phyloP scores from a whole-genome alignment of 495 filamentous ascomycete genomes.

The Lepidopterella palustris region DNA sequence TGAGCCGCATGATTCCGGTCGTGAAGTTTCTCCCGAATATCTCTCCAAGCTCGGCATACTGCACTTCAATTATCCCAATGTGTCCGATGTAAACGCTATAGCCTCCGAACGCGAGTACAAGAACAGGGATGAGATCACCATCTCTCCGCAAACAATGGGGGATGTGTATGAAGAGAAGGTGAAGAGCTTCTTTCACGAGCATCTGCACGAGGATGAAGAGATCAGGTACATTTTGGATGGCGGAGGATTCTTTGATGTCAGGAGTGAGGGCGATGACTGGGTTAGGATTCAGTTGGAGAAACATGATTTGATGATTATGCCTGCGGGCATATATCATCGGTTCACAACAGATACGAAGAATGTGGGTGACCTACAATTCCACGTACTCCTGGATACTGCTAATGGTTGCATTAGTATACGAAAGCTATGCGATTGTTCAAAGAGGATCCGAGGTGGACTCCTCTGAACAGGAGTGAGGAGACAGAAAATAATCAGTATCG shows the following conservation, averaged over 20 bases:
- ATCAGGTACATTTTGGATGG: slow-evolving; percentile 95
- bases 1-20: slow-evolving; percentile 77
- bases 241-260: slow-evolving; percentile 87
- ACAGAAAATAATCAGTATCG: slow-evolving; percentile 73
- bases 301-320: slow-evolving; percentile 53
- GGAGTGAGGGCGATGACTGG: slow-evolving; percentile 71
- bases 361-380: neutral
- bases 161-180: slow-evolving; percentile 84
- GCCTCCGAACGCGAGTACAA: slow-evolving; percentile 75
- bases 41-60: slow-evolving; percentile 71
- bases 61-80: slow-evolving; percentile 60
- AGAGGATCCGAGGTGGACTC: slow-evolving; percentile 98
- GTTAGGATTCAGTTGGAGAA: slow-evolving; percentile 73
- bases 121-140: slow-evolving; percentile 87
- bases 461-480: slow-evolving; percentile 73
- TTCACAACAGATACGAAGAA: neutral
- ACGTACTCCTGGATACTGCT: neutral
- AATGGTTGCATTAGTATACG: slow-evolving; percentile 61
- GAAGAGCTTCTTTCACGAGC: slow-evolving; percentile 87
- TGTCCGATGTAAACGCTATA: slow-evolving; percentile 62
- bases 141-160: slow-evolving; percentile 86
- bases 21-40: slow-evolving; percentile 50
- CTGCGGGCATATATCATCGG: slow-evolving; percentile 6
- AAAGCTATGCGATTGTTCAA: slow-evolving; percentile 97
- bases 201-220: slow-evolving; percentile 97